phyloP scores from a whole-genome alignment of 2,329 filamentous ascomycete genomes.

The Colletotrichum lupini region DNA sequence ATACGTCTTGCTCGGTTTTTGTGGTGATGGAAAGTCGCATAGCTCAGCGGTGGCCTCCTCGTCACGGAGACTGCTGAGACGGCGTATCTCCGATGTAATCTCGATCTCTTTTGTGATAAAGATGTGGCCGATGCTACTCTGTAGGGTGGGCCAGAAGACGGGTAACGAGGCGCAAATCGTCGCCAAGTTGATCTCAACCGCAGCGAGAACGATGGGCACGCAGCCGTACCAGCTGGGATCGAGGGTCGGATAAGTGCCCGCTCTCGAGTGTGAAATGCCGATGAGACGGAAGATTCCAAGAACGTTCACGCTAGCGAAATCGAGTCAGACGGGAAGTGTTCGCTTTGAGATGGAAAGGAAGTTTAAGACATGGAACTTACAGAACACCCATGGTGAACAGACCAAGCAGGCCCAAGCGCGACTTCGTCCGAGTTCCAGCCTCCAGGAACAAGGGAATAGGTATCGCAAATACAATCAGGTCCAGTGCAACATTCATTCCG shows the following conservation, averaged over 20 bases:
- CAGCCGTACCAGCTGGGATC: constrained; percentile 51
- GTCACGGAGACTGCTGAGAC: constrained; percentile 13
- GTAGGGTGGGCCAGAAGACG: constrained; percentile 39
- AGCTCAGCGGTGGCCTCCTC: constrained; percentile 7
- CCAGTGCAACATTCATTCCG: constrained; percentile 44
- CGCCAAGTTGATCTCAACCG: constrained; percentile 45
- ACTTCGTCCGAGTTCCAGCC: constrained; percentile 40
- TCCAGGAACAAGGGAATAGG: constrained; percentile 44
- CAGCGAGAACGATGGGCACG: constrained; percentile 45
- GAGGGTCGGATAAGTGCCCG: constrained; percentile 46
- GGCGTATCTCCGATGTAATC: constrained; percentile 37
- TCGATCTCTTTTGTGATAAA: constrained; percentile 50
- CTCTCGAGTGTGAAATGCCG: constrained; percentile 42
- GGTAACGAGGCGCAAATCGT: constrained; percentile 30
- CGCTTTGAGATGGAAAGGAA: neutral
- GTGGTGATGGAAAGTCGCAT: constrained; percentile 3
- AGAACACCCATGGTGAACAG: constrained; percentile 45
- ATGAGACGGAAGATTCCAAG: constrained; percentile 44
- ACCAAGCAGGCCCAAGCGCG: constrained; percentile 43
- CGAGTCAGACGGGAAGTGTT: neutral
- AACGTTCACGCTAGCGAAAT: constrained; percentile 33
- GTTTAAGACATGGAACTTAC: constrained; percentile 40
- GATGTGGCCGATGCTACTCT: constrained; percentile 43
- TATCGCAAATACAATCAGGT: constrained; percentile 46
- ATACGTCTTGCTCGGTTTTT: neutral